Percentiles rank a stretch among this genome's conserved stretches.
Evolutionary conservation across 371 early-diverging fungal species (phyloP).

Genomic region (Mortierella sp.): DNA sequence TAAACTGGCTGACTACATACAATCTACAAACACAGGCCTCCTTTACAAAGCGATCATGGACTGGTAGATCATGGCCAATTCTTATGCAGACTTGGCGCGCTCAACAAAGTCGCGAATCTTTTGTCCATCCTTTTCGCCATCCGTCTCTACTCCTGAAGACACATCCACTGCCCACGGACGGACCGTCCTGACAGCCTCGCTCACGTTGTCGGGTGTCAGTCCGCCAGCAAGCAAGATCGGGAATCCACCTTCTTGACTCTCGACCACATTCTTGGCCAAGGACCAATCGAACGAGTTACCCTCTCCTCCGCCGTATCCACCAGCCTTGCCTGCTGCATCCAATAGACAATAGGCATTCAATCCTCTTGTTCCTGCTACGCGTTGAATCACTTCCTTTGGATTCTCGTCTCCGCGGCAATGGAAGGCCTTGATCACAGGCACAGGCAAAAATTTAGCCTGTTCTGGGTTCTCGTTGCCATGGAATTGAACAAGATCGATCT

Average conservation of each 20-base stretch:
- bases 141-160: slow-evolving; percentile 89
- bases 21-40: no score
- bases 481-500: slow-evolving; percentile 92
- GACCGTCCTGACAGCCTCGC: slow-evolving; percentile 71
- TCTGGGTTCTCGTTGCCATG: slow-evolving; percentile 86
- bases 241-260: slow-evolving; percentile 56
- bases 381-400: slow-evolving; percentile 54
- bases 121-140: slow-evolving; percentile 73
- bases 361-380: slow-evolving; percentile 59
- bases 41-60: no score
- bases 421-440: slow-evolving; percentile 91
- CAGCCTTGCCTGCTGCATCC: slow-evolving; percentile 74
- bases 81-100: slow-evolving; percentile 58
- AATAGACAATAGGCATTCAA: slow-evolving; percentile 74
- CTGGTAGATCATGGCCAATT: not conserved
- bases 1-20: no score
- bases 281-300: slow-evolving; percentile 85
- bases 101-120: slow-evolving; percentile 76
- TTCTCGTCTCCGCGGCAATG: slow-evolving; percentile 72
- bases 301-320: slow-evolving; percentile 76
- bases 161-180: slow-evolving; percentile 93
- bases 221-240: slow-evolving; percentile 92
- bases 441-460: slow-evolving; percentile 72
- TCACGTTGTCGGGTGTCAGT: slow-evolving; percentile 86
- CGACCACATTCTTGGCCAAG: slow-evolving; percentile 71